A percentile compares a stretch with the other conserved stretches of the same genome.
phyloP scores from a whole-genome alignment of 2,329 filamentous ascomycete species.

The Fusarium tuaranense region DNA sequence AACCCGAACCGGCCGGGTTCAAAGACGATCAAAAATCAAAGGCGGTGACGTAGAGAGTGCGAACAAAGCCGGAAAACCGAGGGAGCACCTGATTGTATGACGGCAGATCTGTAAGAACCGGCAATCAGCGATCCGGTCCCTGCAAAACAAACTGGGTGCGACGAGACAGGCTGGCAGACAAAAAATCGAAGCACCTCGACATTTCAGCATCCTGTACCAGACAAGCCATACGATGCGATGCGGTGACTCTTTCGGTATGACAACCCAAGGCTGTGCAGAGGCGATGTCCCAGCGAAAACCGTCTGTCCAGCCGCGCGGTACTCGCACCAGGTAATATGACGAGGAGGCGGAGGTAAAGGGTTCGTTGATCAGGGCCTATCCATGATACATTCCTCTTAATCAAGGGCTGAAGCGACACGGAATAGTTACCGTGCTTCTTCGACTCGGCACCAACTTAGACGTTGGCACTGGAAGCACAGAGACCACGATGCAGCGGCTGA shows the following conservation, averaged over 20 bases:
- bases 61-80: constrained; percentile 24
- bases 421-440: constrained; percentile 21
- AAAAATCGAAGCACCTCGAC: constrained; percentile 27
- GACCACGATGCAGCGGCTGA: constrained; percentile 25
- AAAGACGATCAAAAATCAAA: background rate
- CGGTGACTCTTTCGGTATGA: constrained; percentile 23
- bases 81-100: constrained; percentile 30
- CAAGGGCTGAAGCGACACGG: constrained; percentile 11
- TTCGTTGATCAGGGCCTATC: constrained; percentile 7
- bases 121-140: constrained; percentile 30
- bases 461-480: constrained; percentile 29
- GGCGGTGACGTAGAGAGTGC: constrained; percentile 34
- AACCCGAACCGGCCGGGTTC: constrained; percentile 1
- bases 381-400: constrained; percentile 8
- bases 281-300: constrained; percentile 19
- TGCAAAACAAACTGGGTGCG: background rate
- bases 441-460: constrained; percentile 20
- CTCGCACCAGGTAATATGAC: constrained; percentile 20
- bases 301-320: constrained; percentile 29
- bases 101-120: constrained; percentile 34
- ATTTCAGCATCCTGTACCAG: constrained; percentile 19
- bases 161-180: constrained; percentile 16
- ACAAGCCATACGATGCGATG: constrained; percentile 17
- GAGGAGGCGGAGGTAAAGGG: constrained; percentile 24
- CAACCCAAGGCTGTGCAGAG: constrained; percentile 25